phyloP scores from a whole-genome alignment of 768 basidiomycete genomes.

The Fomitopsis pulvina region DNA sequence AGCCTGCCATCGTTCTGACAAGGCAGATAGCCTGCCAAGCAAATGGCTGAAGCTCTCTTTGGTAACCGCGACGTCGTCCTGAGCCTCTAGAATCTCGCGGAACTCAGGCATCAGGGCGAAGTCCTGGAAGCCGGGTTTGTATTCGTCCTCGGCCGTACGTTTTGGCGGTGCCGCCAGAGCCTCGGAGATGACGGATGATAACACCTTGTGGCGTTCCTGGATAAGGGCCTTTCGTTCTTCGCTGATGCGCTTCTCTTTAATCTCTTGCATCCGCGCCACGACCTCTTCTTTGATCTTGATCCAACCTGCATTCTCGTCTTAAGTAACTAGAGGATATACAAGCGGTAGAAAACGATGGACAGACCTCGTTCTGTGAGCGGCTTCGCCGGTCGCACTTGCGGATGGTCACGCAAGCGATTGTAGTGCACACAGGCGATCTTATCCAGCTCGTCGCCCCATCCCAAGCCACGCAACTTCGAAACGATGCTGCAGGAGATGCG shows the following conservation, averaged over 20 bases:
- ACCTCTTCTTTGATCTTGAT: neutral
- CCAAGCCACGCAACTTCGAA: conserved; percentile 2
- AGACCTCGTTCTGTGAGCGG: conserved; percentile 8
- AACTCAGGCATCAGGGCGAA: conserved; percentile 3
- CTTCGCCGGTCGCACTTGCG: conserved; percentile 8
- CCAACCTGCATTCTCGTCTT: conserved; percentile 1
- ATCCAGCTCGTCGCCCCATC: conserved; percentile 9
- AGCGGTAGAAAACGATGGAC: too few relatives aligned
- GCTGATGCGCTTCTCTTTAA: neutral
- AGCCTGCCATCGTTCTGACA: neutral
- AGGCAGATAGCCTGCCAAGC: neutral
- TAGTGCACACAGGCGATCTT: neutral
- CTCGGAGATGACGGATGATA: neutral
- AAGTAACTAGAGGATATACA: too few relatives aligned
- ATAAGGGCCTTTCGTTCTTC: neutral
- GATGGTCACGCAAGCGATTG: neutral
- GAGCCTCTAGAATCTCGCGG: conserved; percentile 1
- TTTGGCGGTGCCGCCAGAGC: neutral
- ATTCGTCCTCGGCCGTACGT: neutral
- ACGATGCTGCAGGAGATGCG: neutral
- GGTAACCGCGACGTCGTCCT: neutral
- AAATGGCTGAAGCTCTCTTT: neutral
- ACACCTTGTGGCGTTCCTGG: neutral
- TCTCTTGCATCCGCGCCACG: conserved; percentile 3
- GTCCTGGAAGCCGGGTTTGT: neutral